Evolutionary conservation across 257 asterid species (phyloP).

Genomic region (Catharanthus roseus): DNA sequence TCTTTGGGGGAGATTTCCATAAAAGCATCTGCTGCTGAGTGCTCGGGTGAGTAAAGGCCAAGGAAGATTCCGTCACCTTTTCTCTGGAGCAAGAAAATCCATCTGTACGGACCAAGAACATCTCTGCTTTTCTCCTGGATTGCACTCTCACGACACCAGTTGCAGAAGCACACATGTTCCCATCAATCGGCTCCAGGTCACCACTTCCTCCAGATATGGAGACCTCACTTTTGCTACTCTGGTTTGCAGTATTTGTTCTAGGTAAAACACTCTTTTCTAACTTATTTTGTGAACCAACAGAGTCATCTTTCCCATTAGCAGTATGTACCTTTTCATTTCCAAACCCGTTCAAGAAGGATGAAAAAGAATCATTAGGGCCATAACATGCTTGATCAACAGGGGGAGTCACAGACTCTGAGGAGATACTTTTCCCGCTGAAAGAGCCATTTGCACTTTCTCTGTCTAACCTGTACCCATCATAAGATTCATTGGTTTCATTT

Average conservation of each 20-base stretch:
- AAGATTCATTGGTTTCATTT: constrained; percentile 24
- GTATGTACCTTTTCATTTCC: constrained; percentile 24
- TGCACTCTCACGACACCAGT: constrained; percentile 98
- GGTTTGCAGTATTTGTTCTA: constrained; percentile 24
- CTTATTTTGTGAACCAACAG: constrained; percentile 29
- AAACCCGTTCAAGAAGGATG: constrained; percentile 29
- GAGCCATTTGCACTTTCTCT: constrained; percentile 39
- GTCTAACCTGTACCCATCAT: constrained; percentile 28
- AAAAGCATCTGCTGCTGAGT: constrained; percentile 98
- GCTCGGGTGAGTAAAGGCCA: constrained; percentile 96
- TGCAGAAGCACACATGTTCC: constrained; percentile 82
- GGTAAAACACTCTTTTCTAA: constrained; percentile 28
- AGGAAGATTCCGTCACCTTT: constrained; percentile 92
- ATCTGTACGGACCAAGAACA: constrained; percentile 97
- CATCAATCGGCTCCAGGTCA: constrained; percentile 57
- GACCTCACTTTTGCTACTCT: constrained; percentile 36
- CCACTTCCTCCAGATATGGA: constrained; percentile 51
- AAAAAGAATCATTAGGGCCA: constrained; percentile 25
- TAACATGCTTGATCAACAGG: constrained; percentile 29
- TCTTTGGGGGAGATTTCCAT: constrained; percentile 96
- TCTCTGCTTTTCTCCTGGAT: constrained; percentile 96
- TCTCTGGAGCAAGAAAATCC: constrained; percentile 94
- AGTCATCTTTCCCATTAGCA: constrained; percentile 29
- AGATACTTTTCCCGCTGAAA: constrained; percentile 21
- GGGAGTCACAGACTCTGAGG: constrained; percentile 25